A percentile compares a stretch with the other conserved stretches of the same genome.
Evolutionary conservation across 2,329 filamentous ascomycete species (phyloP).

Genomic region (Alternaria sp.): DNA sequence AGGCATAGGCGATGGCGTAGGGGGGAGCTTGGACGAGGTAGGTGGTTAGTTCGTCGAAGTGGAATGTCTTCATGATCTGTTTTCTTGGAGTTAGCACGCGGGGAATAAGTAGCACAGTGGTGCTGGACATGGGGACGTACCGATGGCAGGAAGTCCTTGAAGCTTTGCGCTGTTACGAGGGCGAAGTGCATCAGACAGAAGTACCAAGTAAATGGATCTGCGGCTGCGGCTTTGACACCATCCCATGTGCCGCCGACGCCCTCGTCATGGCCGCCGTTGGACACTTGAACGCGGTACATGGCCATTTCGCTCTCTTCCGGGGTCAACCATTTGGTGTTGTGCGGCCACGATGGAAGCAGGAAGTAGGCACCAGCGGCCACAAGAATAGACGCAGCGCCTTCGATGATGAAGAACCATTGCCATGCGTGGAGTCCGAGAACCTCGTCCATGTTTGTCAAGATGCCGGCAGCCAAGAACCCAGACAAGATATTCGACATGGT

Average conservation of each 20-base stretch:
- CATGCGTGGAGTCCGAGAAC: constrained; percentile 41
- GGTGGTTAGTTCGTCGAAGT: constrained; percentile 33
- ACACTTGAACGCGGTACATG: constrained; percentile 37
- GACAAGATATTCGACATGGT: constrained; percentile 56
- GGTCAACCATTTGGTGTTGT: constrained; percentile 21
- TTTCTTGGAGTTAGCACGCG: neutral
- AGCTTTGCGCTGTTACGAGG: constrained; percentile 40
- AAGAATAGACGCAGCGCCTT: constrained; percentile 60
- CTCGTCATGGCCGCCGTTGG: constrained; percentile 44
- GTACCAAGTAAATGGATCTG: constrained; percentile 51
- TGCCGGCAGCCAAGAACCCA: constrained; percentile 54
- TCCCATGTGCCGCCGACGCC: constrained; percentile 52
- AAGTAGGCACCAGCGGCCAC: constrained; percentile 45
- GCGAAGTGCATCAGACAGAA: constrained; percentile 52
- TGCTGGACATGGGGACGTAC: neutral
- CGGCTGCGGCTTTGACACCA: constrained; percentile 46
- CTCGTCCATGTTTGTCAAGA: constrained; percentile 54
- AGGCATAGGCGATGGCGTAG: constrained; percentile 41
- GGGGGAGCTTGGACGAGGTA: constrained; percentile 54
- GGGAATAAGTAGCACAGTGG: neutral
- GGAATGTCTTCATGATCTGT: constrained; percentile 30
- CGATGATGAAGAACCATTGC: constrained; percentile 61
- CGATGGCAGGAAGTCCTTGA: constrained; percentile 45
- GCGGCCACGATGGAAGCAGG: constrained; percentile 31
- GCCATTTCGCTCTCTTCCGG: constrained; percentile 31